Evolutionary conservation across 2,329 filamentous ascomycete species (phyloP), one percentile per base, ranked within the genome.

Genomic region (Calcarisporium arbuscula): DNA sequence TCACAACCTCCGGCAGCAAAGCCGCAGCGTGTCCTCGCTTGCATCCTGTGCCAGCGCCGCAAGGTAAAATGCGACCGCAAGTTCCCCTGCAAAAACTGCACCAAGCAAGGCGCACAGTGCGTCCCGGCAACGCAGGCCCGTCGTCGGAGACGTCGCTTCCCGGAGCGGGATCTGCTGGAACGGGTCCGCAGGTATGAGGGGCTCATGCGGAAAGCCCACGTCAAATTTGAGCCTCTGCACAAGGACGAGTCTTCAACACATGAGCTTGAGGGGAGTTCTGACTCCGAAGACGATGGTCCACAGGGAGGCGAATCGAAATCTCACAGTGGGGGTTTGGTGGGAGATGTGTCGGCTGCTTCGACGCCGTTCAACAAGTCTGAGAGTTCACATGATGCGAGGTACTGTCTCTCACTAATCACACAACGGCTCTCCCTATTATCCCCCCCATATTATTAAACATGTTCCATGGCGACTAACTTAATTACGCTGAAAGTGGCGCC

Each of bases 21-120:
- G n/a, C n/a, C n/a, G n/a, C n/a, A n/a, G n/a, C n/a, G n/a, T n/a
- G n/a, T n/a, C n/a, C n/a, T n/a, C n/a, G n/a, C n/a, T n/a, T 85
- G 80, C 44, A 56, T 76, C 2, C 62, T 69, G 2, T 85, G 80
- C 42, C 77, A 82, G 47, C 74, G 78, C 44, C 70, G 77, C 32
- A 82, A 81, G 48, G 61, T 81, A 23, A 77, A 72, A 40, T 82
- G 78, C 52, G 68, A 80, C 45, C 71, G 73, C 38, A 65, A 58
- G 16, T 70, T 69, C 41, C 77, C 77, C 4, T 82, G 78, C 46
- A 50, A 62, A 2, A 70, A 69, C 34, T 81, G 78, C 45, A 45
- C 61, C 22, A 69, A 62, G 34, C 51, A 61, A 9, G 45, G 54
- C 1, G 52, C 50, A 1, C 54, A 69, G 28, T 82, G 72, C 22